Conservation (phyloP, 2,329 filamentous ascomycete genomes). For the Arachnomyces sp. region DNA sequence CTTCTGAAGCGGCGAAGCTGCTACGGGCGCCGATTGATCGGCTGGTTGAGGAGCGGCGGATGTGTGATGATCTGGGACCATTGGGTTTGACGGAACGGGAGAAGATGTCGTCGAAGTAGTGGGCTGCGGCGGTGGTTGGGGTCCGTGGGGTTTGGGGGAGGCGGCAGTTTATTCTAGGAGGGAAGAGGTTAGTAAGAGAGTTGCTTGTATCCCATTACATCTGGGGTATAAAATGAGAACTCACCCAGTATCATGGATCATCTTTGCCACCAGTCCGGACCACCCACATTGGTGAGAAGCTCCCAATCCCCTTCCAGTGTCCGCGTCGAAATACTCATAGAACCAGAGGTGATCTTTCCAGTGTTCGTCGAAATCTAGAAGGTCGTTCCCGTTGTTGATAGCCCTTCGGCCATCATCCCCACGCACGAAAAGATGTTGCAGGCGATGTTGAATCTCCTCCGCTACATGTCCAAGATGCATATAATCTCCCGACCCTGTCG, state of each 20-base stretch:
- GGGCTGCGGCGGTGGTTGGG: constrained; percentile 71
- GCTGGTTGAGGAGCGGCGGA: constrained; percentile 72
- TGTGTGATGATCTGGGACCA: constrained; percentile 41
- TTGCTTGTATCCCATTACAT: no score
- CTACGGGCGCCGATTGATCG: constrained; percentile 78
- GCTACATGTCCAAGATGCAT: constrained; percentile 95
- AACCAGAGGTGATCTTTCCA: constrained; percentile 96
- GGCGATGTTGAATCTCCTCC: constrained; percentile 87
- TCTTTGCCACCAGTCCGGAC: constrained; percentile 90
- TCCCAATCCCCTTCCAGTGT: constrained; percentile 79
- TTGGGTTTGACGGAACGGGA: constrained; percentile 44
- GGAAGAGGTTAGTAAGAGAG: constrained; percentile 19
- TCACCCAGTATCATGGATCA: constrained; percentile 98
- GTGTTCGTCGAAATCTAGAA: constrained; percentile 81
- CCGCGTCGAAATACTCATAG: constrained; percentile 95
- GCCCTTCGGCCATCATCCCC: constrained; percentile 80
- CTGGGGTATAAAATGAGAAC: no score
- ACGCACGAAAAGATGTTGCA: constrained; percentile 84
- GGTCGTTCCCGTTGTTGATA: constrained; percentile 76
- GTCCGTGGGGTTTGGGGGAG: constrained; percentile 89
- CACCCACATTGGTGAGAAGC: constrained; percentile 94
- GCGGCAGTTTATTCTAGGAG: constrained; percentile 68
- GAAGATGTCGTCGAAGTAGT: constrained; percentile 94
- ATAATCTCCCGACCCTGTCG: constrained; percentile 82
- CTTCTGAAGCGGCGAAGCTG: constrained; percentile 56